phyloP scores from a whole-genome alignment of 768 basidiomycete genomes.

The Dendrothele bispora region DNA sequence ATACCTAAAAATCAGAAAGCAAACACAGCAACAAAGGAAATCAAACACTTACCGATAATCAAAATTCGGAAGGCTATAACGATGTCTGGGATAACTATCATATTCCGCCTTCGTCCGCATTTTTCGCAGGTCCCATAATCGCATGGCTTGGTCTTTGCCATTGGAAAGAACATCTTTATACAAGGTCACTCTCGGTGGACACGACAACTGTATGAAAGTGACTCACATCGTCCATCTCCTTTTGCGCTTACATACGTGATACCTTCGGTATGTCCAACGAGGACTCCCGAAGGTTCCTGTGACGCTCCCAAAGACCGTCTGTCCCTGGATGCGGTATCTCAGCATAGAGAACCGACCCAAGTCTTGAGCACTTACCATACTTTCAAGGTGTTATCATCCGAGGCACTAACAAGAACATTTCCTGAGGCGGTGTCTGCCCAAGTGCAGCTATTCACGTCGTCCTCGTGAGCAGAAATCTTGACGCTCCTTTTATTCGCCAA shows the following conservation, averaged over 20 bases:
- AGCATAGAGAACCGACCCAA: constrained; percentile 41
- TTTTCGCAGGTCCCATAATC: constrained; percentile 92
- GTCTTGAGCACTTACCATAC: constrained; percentile 72
- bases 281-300: constrained; percentile 84
- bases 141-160: constrained; percentile 91
- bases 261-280: constrained; percentile 95
- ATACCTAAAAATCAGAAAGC: background rate
- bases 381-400: constrained; percentile 93
- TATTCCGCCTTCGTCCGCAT: constrained; percentile 80
- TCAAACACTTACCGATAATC: constrained; percentile 74
- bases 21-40: background rate
- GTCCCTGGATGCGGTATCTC: constrained; percentile 41
- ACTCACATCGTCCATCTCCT: constrained; percentile 95
- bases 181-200: too few relatives aligned
- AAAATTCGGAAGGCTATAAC: constrained; percentile 61
- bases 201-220: too few relatives aligned
- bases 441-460: constrained; percentile 94
- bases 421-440: constrained; percentile 94
- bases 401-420: constrained; percentile 92
- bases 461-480: constrained; percentile 81
- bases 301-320: constrained; percentile 53
- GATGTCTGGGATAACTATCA: constrained; percentile 45
- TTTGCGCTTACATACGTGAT: constrained; percentile 94
- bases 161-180: constrained; percentile 94
- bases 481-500: constrained; percentile 76